These are phyloP conservation scores for Gossypium sturtianum DNA, from an alignment of 345 rosid genomes.

Conservation along the genomic window DNA sequence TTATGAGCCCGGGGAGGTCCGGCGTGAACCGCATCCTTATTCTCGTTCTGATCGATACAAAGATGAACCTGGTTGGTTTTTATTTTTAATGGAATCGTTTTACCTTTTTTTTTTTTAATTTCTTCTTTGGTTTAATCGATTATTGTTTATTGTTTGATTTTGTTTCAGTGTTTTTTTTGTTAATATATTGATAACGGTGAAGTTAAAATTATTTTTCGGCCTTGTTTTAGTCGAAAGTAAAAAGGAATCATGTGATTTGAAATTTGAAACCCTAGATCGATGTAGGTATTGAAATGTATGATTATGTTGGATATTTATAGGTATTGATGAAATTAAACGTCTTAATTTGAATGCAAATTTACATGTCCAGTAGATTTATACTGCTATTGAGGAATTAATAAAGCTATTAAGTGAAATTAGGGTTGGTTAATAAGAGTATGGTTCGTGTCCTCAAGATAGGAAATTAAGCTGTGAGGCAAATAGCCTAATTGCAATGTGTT, in stretches of 20 bases:
- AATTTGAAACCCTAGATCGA: background rate
- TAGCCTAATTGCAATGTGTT: background rate
- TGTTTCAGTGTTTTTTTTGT: background rate
- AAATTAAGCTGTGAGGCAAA: background rate
- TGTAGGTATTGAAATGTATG: background rate
- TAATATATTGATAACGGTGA: background rate
- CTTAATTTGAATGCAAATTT: background rate
- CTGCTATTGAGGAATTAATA: background rate
- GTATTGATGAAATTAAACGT: background rate
- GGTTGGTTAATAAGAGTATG: background rate
- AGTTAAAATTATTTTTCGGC: background rate
- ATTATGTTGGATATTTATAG: background rate
- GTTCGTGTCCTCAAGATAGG: background rate
- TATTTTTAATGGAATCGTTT: background rate
- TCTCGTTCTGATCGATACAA: constrained; percentile 42
- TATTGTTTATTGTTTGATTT: background rate
- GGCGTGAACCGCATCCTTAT: constrained; percentile 40
- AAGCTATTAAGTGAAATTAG: background rate
- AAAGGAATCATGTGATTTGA: background rate
- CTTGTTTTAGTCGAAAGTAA: background rate
- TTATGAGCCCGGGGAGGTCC: constrained; percentile 62
- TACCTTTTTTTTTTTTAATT: background rate
- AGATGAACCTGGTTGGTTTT: constrained; percentile 55
- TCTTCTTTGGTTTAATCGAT: background rate
- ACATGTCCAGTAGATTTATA: background rate